Base-by-base conservation (phyloP, 2,329 filamentous ascomycete genomes). In the Penicillium vulpinum region DNA sequence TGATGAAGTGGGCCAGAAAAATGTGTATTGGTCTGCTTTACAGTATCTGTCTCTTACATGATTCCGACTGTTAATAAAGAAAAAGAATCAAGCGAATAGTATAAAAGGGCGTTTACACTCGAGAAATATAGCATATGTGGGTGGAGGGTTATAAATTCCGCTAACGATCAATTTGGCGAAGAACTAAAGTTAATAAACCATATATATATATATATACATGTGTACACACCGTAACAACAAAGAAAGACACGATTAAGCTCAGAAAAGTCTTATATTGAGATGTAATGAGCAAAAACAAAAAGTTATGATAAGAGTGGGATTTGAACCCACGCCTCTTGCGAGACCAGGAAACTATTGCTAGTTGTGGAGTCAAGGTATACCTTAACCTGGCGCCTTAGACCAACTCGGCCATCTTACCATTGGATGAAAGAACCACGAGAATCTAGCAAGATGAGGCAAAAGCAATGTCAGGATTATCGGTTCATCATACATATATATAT, bases 341-440 rank as follows among this genome's bases (percentile, higher is more conserved):
- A 56, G 53, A 56, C 49, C 53, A 56, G 53, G 53, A 56, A 56
- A 56, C 53, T 56, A 51, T n/a, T 24, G 28, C 49, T 51, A 56
- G 53, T 56, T 45, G n/a, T 54, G n/a, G 48, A 60, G 64, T 62
- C 54, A 62, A 66, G 63, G 64, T 66, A 49, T 57, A 67, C 68
- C 68, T 70, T 67, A 70, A 70, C 68, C 68, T 67, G 62, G 63
- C 69, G 69, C 69, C 69, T 69, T 71, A 57, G 69, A 71, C 69
- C 69, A 70, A 67, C 69, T 71, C 69, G 69, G 69, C 69, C 69
- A 71, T 71, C 69, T 71, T 71, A 67, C 69, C 69, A 51, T 33
- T 21, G 0, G 45, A 38, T 51, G 38, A 16, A 11, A 11, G 2
- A 1, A 5, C 0, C 3, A 5, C 0, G 8, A 9, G 2, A 13